These are phyloP conservation scores for Aspergillus melleus DNA, from an alignment of 2,329 filamentous ascomycete genomes.

Conservation along the genomic window DNA sequence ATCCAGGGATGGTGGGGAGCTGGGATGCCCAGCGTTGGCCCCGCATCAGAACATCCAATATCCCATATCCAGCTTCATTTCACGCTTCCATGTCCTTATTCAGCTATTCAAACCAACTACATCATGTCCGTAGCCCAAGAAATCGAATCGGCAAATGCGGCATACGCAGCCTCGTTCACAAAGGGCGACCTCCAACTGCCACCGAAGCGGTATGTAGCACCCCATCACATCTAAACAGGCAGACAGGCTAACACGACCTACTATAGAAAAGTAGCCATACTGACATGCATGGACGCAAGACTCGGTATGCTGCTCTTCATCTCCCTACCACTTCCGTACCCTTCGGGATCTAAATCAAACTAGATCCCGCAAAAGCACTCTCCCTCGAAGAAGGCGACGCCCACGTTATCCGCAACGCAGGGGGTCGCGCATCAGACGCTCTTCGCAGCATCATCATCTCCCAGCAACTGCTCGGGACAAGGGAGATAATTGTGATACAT, in stretches of 20 bases:
- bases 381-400: slow-evolving; percentile 71
- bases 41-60: no score
- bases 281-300: no score
- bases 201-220: slow-evolving; percentile 56
- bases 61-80: no score
- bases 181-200: slow-evolving; percentile 67
- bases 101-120: no score
- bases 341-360: no score
- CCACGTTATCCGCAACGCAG: slow-evolving; percentile 75
- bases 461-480: slow-evolving; percentile 74
- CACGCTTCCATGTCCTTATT: no score
- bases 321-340: no score
- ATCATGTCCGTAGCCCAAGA: slow-evolving; percentile 44
- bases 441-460: slow-evolving; percentile 76
- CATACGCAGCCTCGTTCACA: slow-evolving; percentile 61
- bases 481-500: slow-evolving; percentile 67
- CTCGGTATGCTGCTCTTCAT: slow-evolving; percentile 23
- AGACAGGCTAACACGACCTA: slow-evolving; percentile 64
- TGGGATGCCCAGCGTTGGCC: no score
- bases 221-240: slow-evolving; percentile 60
- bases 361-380: slow-evolving; percentile 66
- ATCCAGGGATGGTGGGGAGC: no score
- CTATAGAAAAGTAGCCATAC: no score
- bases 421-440: slow-evolving; percentile 66
- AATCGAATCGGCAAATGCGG: slow-evolving; percentile 57